A percentile compares a stretch with the other conserved stretches of the same genome.
Conservation (phyloP, 2,329 filamentous ascomycete genomes). For the Calonectria pseudoturangicola region DNA sequence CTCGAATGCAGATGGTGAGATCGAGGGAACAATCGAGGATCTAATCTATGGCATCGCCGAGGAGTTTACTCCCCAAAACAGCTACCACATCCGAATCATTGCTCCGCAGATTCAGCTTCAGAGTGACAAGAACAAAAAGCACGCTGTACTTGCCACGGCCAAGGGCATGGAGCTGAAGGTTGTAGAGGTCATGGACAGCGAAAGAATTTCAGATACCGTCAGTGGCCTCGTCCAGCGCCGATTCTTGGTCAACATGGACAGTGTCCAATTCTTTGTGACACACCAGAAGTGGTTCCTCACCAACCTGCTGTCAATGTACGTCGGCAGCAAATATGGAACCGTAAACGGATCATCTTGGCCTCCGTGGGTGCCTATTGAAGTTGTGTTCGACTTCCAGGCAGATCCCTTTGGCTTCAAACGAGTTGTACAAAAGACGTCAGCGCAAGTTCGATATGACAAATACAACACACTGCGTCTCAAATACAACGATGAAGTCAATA, state of each 20-base stretch:
- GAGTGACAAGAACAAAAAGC: conserved; percentile 97
- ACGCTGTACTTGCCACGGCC: conserved; percentile 95
- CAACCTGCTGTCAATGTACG: conserved; percentile 92
- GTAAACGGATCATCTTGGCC: conserved; percentile 92
- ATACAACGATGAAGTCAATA: conserved; percentile 94
- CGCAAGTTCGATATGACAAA: conserved; percentile 95
- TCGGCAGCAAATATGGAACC: conserved; percentile 93
- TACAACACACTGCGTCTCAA: conserved; percentile 98
- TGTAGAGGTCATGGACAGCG: conserved; percentile 98
- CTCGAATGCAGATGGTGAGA: conserved; percentile 57
- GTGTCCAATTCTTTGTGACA: conserved; percentile 97
- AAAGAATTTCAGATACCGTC: conserved; percentile 91
- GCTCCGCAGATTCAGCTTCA: conserved; percentile 98
- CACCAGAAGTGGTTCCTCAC: conserved; percentile 92
- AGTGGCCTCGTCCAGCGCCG: conserved; percentile 96
- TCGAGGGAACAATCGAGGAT: conserved; percentile 73
- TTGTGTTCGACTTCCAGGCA: conserved; percentile 96
- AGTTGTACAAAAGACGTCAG: conserved; percentile 97
- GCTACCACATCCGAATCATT: conserved; percentile 95
- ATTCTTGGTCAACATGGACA: conserved; percentile 97
- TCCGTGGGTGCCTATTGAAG: conserved; percentile 98
- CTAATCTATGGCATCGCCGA: conserved; percentile 85
- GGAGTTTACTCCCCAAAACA: conserved; percentile 93
- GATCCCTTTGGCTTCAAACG: conserved; percentile 99
- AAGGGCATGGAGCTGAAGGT: conserved; percentile 99